A percentile compares a stretch with the other conserved stretches of the same genome.
phyloP scores from a whole-genome alignment of 208 protist genomes.

The Trypanosoma lewisi region DNA sequence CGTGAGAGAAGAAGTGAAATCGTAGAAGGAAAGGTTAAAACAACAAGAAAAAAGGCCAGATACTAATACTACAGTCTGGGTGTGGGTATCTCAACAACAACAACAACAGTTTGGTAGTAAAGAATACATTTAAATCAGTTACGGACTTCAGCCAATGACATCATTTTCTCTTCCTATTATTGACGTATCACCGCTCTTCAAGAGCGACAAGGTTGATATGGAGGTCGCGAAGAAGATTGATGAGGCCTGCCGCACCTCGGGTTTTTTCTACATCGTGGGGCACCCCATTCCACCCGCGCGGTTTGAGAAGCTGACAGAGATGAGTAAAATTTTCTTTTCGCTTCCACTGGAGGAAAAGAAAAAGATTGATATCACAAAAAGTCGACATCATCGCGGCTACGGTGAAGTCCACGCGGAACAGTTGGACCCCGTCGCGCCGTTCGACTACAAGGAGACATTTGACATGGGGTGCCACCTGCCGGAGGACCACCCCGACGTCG shows the following conservation, averaged over 20 bases:
- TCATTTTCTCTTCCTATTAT: slow-evolving; percentile 60
- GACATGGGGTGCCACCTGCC: slow-evolving; percentile 61
- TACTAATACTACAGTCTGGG: too few species aligned
- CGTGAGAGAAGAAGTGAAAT: too few species aligned
- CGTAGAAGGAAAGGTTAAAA: too few species aligned
- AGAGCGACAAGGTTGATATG: slow-evolving; percentile 34
- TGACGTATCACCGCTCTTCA: slow-evolving; percentile 61
- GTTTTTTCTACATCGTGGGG: slow-evolving; percentile 84
- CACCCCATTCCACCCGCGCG: slow-evolving; percentile 53
- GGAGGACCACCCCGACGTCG: slow-evolving; percentile 55
- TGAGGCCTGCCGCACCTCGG: slow-evolving; percentile 66
- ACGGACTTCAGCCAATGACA: not conserved
- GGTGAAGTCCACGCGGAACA: slow-evolving; percentile 50
- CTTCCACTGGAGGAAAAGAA: slow-evolving; percentile 64
- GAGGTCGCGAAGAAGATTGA: slow-evolving; percentile 60
- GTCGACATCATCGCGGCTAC: slow-evolving; percentile 57
- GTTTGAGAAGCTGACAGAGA: slow-evolving; percentile 40
- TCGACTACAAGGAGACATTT: slow-evolving; percentile 72
- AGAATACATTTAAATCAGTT: too few species aligned
- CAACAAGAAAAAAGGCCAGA: too few species aligned
- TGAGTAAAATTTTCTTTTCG: slow-evolving; percentile 56
- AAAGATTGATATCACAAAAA: slow-evolving; percentile 66
- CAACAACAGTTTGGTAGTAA: too few species aligned
- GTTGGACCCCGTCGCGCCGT: slow-evolving; percentile 44
- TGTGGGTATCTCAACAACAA: too few species aligned